phyloP scores from a whole-genome alignment of 2,329 filamentous ascomycete species.

The Cladobotryum mycophilum region DNA sequence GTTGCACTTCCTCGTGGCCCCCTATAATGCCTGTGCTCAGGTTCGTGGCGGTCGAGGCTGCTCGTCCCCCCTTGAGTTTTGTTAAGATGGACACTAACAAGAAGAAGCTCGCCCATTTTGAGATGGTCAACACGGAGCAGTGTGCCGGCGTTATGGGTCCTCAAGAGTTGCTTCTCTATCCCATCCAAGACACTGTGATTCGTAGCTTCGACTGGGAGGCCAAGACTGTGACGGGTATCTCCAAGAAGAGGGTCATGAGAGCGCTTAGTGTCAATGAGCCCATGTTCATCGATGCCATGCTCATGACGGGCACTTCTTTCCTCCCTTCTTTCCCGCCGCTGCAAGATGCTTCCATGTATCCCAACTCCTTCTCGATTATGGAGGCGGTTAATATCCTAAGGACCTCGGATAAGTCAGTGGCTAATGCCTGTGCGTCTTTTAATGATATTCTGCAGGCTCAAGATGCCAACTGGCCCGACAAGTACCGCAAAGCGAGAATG shows the following conservation, averaged over 20 bases:
- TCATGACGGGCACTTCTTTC: constrained; percentile 78
- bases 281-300: constrained; percentile 74
- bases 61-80: neutral
- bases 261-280: constrained; percentile 60
- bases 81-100: constrained; percentile 12
- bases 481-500: constrained; percentile 80
- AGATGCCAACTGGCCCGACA: constrained; percentile 72
- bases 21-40: constrained; percentile 83
- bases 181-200: constrained; percentile 70
- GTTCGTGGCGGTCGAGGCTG: constrained; percentile 39
- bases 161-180: constrained; percentile 79
- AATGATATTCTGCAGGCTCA: constrained; percentile 70
- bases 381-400: constrained; percentile 74
- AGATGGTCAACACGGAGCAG: constrained; percentile 59
- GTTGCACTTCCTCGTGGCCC: constrained; percentile 74
- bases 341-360: constrained; percentile 49
- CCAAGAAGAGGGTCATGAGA: constrained; percentile 64
- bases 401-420: constrained; percentile 62
- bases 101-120: constrained; percentile 68
- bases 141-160: constrained; percentile 76
- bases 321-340: constrained; percentile 74
- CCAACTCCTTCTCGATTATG: constrained; percentile 57
- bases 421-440: constrained; percentile 67
- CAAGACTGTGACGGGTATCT: constrained; percentile 54
- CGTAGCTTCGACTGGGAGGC: constrained; percentile 60